Evolutionary conservation across 352 stramenopile species (phyloP).

Genomic region (Globisporangium middletonii): DNA sequence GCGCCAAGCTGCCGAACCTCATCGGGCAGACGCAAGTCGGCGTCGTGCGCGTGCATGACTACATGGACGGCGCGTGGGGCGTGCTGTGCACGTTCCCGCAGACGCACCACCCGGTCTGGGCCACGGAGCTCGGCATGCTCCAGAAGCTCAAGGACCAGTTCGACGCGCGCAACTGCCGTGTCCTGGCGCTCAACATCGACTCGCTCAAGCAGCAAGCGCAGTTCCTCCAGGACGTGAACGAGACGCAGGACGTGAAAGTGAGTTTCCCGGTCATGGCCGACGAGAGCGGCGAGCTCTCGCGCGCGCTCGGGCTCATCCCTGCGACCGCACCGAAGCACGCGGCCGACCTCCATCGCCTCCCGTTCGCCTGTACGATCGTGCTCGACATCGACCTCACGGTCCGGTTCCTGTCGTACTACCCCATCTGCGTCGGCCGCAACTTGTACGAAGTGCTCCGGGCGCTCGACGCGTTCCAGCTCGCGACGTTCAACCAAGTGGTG

Average conservation of each 20-base stretch:
- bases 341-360: conserved; percentile 44
- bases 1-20: conserved; percentile 65
- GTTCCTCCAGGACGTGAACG: conserved; percentile 73
- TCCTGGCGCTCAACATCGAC: conserved; percentile 46
- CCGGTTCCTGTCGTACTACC: conserved; percentile 57
- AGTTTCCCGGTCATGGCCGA: conserved; percentile 69
- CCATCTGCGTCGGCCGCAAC: conserved; percentile 65
- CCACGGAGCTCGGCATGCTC: conserved; percentile 71
- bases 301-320: conserved; percentile 43
- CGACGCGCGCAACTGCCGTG: conserved; percentile 60
- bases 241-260: conserved; percentile 75
- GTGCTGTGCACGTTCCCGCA: conserved; percentile 68
- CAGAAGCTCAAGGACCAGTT: conserved; percentile 80
- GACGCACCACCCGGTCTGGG: conserved; percentile 67
- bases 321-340: conserved; percentile 36
- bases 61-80: conserved; percentile 63
- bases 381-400: conserved; percentile 75
- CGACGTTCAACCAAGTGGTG: conserved; percentile 70
- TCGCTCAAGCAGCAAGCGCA: conserved; percentile 32
- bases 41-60: conserved; percentile 64
- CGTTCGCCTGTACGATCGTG: conserved; percentile 60
- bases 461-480: conserved; percentile 66
- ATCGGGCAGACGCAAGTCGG: conserved; percentile 67
- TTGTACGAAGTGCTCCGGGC: conserved; percentile 74
- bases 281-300: conserved; percentile 55